Evolutionary conservation across 495 filamentous ascomycete genomes (phyloP).

Genomic region (Chlorociboria aeruginascens): DNA sequence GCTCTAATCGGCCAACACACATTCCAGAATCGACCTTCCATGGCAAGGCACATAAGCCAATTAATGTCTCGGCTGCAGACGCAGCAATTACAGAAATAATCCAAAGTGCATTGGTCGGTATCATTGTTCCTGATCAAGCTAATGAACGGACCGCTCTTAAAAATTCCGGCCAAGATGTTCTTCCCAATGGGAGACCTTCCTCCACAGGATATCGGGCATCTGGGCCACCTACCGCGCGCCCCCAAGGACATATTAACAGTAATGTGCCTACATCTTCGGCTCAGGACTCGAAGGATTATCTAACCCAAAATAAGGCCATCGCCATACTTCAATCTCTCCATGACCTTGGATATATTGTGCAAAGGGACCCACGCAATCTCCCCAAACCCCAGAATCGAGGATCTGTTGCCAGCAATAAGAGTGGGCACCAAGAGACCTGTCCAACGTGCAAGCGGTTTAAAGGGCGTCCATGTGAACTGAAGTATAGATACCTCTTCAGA

Average conservation of each 20-base stretch:
- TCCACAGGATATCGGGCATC: background rate
- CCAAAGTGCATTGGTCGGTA: slow-evolving; percentile 5
- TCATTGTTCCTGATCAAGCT: background rate
- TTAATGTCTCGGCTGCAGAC: slow-evolving; percentile 5
- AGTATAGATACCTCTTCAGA: slow-evolving; percentile 34
- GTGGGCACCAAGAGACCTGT: slow-evolving; percentile 36
- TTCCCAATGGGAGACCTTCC: slow-evolving; percentile 11
- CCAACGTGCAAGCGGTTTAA: slow-evolving; percentile 42
- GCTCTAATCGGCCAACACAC: background rate
- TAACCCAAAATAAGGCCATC: slow-evolving; percentile 5
- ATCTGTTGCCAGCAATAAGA: slow-evolving; percentile 20
- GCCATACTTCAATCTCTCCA: slow-evolving; percentile 11
- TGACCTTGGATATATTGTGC: slow-evolving; percentile 8
- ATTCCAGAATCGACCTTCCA: background rate
- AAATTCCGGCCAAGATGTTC: background rate
- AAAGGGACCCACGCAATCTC: slow-evolving; percentile 5
- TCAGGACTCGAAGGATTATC: slow-evolving; percentile 1
- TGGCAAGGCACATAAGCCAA: slow-evolving; percentile 11
- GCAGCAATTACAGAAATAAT: slow-evolving; percentile 9
- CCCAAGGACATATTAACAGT: slow-evolving; percentile 1
- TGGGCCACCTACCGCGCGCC: background rate
- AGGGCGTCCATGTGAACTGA: slow-evolving; percentile 55
- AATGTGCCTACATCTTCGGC: background rate
- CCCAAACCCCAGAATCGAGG: slow-evolving; percentile 4
- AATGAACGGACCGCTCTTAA: background rate